Base-by-base conservation (phyloP, 768 basidiomycete genomes). In the Psilocybe subaeruginosa region DNA sequence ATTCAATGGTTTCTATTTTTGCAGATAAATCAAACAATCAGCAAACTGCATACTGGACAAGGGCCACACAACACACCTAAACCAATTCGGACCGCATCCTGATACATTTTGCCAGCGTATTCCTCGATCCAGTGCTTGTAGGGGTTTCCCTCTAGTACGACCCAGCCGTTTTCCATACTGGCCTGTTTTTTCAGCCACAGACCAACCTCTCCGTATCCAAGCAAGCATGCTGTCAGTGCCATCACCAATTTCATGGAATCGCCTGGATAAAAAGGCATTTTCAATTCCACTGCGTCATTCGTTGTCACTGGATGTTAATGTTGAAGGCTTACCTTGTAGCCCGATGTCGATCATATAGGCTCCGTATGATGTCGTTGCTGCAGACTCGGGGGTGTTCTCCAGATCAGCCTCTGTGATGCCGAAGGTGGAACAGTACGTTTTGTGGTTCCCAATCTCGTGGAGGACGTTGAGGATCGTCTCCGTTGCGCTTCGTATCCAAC, bases 141-240 rank as follows among this genome's bases (percentile, higher is more conserved):
- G 4, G 86, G 84, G 68, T 97, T 97, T 0, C 82, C 85, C 8
- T 87, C 82, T 57, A 87, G 69, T 37, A 78, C 68, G 17, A 90
- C 83, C 82, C 86, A 88, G 19, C 78, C 82, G 27, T 77, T 76
- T n/a, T 66, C 71, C 8, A 75, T 78, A 43, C 65, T 67, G 37
- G 77, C 82, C 61, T 89, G 81, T 37, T 80, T 84, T 71, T 86
- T 82, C 33, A 98, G 76, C 88, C 93, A 92, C 43, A 93, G 75
- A 1, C 95, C 95, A 0, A 95, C 93, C 71, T 97, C 92, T 9
- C 95, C 95, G 70, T 97, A 98, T 2, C 95, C 96, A 0, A 97
- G 76, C 8, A 97, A 78, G 70, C 96, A 98, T 7, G 92, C 89
- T 8, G 91, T 86, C 1, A 95, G 81, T 0, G 92, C 90, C 76